phyloP scores from a whole-genome alignment of 2,329 filamentous ascomycete genomes.

The Calonectria henricotiae region DNA sequence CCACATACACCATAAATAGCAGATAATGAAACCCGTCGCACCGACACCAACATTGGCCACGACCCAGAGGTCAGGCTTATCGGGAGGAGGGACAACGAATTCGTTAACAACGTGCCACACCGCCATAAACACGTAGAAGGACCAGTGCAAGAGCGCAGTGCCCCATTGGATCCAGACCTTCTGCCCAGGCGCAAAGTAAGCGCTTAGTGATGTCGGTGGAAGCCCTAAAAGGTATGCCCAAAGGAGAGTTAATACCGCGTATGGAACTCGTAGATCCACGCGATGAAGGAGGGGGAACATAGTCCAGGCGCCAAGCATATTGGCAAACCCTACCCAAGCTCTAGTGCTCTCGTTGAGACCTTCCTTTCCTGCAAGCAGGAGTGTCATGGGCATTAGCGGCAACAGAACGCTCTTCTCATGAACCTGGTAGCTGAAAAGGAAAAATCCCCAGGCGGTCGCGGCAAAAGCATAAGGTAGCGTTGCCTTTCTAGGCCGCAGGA shows the following conservation, averaged over 20 bases:
- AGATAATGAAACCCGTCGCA: constrained; percentile 86
- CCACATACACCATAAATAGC: constrained; percentile 93
- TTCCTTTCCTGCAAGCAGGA: constrained; percentile 84
- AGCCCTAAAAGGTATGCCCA: constrained; percentile 95
- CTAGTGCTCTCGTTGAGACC: constrained; percentile 84
- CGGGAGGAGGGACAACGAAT: constrained; percentile 76
- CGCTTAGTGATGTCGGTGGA: constrained; percentile 81
- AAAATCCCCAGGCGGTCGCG: constrained; percentile 94
- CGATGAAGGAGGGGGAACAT: constrained; percentile 92
- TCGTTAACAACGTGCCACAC: constrained; percentile 86
- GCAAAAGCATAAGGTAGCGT: constrained; percentile 87
- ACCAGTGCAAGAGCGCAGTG: constrained; percentile 79
- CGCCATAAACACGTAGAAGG: constrained; percentile 84
- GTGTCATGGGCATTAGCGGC: constrained; percentile 92
- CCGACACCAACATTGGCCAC: constrained; percentile 92
- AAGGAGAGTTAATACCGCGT: constrained; percentile 85
- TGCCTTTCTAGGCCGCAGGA: constrained; percentile 83
- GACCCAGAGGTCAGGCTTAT: constrained; percentile 95
- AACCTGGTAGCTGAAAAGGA: constrained; percentile 97
- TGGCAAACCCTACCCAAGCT: constrained; percentile 97
- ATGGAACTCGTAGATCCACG: constrained; percentile 88
- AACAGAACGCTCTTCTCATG: constrained; percentile 98
- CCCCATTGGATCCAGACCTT: constrained; percentile 62
- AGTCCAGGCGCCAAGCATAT: constrained; percentile 91
- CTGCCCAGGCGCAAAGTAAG: constrained; percentile 68